Percentiles rank a stretch among this genome's conserved stretches.
phyloP scores from a whole-genome alignment of 768 basidiomycete species.

The Artomyces pyxidatus region DNA sequence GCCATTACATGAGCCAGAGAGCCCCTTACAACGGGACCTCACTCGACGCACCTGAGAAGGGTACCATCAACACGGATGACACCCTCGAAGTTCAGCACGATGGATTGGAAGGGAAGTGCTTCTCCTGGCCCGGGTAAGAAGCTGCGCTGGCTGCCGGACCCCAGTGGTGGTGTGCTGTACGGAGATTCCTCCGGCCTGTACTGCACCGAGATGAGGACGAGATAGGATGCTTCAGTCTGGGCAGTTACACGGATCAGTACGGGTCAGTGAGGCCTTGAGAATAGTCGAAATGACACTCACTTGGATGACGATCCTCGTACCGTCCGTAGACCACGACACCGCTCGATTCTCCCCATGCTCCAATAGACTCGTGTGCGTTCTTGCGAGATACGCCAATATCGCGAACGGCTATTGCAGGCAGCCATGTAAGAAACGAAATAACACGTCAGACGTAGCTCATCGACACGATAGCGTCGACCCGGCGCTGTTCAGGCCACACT shows the following conservation, averaged over 20 bases:
- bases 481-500: too few species aligned
- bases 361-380: conserved; percentile 67
- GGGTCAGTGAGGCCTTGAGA: background rate
- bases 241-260: background rate
- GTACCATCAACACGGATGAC: conserved; percentile 73
- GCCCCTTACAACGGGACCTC: background rate
- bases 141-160: conserved; percentile 47
- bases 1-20: conserved; percentile 3
- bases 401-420: conserved; percentile 51
- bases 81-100: conserved; percentile 69
- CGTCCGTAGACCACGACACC: conserved; percentile 80
- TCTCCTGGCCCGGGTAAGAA: conserved; percentile 81
- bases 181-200: conserved; percentile 46
- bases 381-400: conserved; percentile 62
- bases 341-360: conserved; percentile 78
- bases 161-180: conserved; percentile 46
- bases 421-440: conserved; percentile 4
- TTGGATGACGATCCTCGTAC: conserved; percentile 69
- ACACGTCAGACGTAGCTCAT: too few species aligned
- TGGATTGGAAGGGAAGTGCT: conserved; percentile 57
- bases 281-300: conserved; percentile 44
- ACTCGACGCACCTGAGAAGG: conserved; percentile 47
- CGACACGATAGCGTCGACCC: background rate
- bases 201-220: conserved; percentile 66
- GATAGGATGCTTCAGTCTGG: conserved; percentile 74